A percentile compares a stretch with the other conserved stretches of the same genome.
These are phyloP conservation scores for Chytriomyces sp. DNA, from an alignment of 192 early-diverging fungal species.

Conservation along the genomic window DNA sequence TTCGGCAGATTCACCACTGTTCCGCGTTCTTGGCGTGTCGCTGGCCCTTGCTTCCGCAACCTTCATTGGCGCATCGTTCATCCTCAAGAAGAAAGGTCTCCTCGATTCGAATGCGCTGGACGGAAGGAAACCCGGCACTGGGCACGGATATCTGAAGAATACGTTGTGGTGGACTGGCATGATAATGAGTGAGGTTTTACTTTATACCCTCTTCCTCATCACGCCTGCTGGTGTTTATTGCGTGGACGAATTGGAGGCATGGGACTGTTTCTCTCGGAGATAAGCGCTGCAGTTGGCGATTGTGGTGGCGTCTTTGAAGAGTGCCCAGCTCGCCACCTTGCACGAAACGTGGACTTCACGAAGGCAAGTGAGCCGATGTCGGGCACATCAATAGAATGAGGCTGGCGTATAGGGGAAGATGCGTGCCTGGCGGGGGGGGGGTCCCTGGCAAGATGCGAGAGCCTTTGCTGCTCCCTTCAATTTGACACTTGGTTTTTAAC, in stretches of 20 bases:
- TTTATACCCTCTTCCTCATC: too few species aligned
- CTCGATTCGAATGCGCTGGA: constrained; percentile 56
- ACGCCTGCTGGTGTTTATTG: too few species aligned
- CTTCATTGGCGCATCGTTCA: constrained; percentile 87
- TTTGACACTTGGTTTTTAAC: background rate
- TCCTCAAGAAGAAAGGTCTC: constrained; percentile 91
- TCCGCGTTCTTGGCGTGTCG: constrained; percentile 70
- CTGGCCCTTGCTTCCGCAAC: constrained; percentile 84
- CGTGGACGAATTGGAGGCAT: too few species aligned
- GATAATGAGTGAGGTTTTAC: constrained; percentile 63
- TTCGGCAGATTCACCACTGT: constrained; percentile 1
- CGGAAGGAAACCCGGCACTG: constrained; percentile 30
- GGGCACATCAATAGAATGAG: too few species aligned
- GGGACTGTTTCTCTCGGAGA: background rate
- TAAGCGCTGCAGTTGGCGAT: too few species aligned
- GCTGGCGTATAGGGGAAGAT: too few species aligned
- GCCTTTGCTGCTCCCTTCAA: background rate
- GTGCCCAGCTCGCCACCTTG: too few species aligned
- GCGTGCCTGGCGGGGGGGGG: too few species aligned
- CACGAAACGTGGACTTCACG: too few species aligned
- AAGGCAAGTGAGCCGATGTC: too few species aligned
- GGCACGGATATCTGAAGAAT: constrained; percentile 84
- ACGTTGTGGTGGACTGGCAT: constrained; percentile 91
- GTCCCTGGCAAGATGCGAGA: too few species aligned
- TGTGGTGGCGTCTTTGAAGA: too few species aligned